Conservation (phyloP, 2,329 filamentous ascomycete genomes). For the Calonectria multiphialidica region DNA sequence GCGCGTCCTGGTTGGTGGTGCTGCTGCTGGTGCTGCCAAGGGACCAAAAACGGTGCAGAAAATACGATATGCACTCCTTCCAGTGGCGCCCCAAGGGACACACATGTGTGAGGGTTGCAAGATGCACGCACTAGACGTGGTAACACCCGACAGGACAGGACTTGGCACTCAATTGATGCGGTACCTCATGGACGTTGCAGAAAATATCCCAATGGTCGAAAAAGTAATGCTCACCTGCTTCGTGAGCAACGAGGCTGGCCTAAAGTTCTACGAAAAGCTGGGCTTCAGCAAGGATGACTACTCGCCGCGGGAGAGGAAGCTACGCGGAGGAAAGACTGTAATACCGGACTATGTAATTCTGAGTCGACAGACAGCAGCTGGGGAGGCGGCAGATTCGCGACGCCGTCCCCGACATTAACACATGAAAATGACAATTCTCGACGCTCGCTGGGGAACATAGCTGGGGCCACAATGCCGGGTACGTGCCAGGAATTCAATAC, state of each 20-base stretch:
- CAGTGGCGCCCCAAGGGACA: background rate
- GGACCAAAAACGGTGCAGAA: background rate
- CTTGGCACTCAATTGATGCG: constrained; percentile 72
- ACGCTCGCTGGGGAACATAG: background rate
- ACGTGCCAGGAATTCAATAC: background rate
- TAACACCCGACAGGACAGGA: constrained; percentile 62
- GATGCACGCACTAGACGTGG: constrained; percentile 17
- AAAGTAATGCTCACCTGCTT: constrained; percentile 85
- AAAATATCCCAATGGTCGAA: constrained; percentile 63
- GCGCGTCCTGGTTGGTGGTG: background rate
- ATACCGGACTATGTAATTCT: constrained; percentile 71
- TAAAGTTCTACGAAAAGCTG: constrained; percentile 70
- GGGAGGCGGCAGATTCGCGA: constrained; percentile 20
- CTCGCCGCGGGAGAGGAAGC: constrained; percentile 64
- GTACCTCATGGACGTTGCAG: constrained; percentile 65
- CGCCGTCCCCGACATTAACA: constrained; percentile 26
- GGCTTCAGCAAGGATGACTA: constrained; percentile 69
- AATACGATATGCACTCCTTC: background rate
- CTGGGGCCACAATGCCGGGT: background rate
- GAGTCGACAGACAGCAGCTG: constrained; percentile 57
- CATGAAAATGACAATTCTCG: background rate
- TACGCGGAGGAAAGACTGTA: constrained; percentile 66
- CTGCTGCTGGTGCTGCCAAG: background rate
- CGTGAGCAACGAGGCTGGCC: constrained; percentile 67
- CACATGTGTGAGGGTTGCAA: constrained; percentile 5